phyloP scores from a whole-genome alignment of 805 yeast genomes.

The Kluyveromyces siamensis region DNA sequence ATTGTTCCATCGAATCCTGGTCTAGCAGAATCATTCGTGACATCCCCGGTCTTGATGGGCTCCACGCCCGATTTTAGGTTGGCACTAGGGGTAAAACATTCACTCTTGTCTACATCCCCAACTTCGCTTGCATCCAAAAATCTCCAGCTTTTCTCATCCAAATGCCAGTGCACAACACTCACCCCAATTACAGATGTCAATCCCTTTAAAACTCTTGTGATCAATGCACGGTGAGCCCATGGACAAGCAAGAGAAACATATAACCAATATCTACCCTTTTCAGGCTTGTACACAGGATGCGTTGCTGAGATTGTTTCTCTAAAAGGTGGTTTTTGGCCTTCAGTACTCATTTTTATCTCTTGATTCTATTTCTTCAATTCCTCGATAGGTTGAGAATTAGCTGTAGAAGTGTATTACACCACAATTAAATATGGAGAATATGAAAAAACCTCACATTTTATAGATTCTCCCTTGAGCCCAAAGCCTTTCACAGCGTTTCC shows the following conservation, averaged over 20 bases:
- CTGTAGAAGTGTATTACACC: too few relatives aligned
- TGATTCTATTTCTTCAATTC: too few relatives aligned
- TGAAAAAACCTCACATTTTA: too few relatives aligned
- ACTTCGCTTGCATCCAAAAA: slow-evolving; percentile 34
- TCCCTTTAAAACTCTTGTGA: slow-evolving; percentile 68
- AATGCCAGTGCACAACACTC: slow-evolving; percentile 84
- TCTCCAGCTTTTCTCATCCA: slow-evolving; percentile 88
- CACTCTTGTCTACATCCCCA: slow-evolving; percentile 8
- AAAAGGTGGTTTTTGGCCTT: too few relatives aligned
- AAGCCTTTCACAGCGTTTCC: too few relatives aligned
- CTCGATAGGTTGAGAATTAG: too few relatives aligned
- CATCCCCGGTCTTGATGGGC: slow-evolving; percentile 7
- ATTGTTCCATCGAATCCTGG: slow-evolving; percentile 33
- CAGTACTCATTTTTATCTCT: too few relatives aligned
- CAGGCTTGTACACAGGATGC: slow-evolving; percentile 63
- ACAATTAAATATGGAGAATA: too few relatives aligned
- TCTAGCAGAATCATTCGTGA: slow-evolving; percentile 15
- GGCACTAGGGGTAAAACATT: slow-evolving; percentile 7
- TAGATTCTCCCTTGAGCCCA: too few relatives aligned
- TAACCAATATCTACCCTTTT: slow-evolving; percentile 72
- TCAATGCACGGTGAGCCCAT: slow-evolving; percentile 84
- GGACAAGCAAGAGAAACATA: slow-evolving; percentile 90
- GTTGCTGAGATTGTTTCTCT: slow-evolving; percentile 30
- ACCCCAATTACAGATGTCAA: slow-evolving; percentile 48
- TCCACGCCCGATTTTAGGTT: slow-evolving; percentile 6